phyloP scores from a whole-genome alignment of 768 basidiomycete genomes.

The Asterophora parasitica region DNA sequence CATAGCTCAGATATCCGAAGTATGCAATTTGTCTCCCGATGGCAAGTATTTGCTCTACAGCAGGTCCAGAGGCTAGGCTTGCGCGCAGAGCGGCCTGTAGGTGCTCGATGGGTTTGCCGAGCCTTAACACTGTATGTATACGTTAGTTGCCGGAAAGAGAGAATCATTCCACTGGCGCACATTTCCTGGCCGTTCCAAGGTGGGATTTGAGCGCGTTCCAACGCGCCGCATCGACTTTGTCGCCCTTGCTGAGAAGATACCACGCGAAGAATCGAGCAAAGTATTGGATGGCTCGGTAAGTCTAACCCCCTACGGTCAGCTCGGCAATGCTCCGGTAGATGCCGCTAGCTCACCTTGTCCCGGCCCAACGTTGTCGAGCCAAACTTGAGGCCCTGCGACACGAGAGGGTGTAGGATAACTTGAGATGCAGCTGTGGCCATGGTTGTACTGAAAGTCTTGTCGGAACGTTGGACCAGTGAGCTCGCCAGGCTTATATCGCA shows the following conservation, averaged over 20 bases:
- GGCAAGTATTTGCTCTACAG: slow-evolving; percentile 70
- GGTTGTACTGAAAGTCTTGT: slow-evolving; percentile 6
- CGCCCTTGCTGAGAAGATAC: slow-evolving; percentile 65
- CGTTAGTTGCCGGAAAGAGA: slow-evolving; percentile 5
- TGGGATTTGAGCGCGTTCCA: slow-evolving; percentile 86
- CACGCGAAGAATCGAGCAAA: slow-evolving; percentile 86
- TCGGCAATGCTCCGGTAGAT: neutral
- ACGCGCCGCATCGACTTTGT: slow-evolving; percentile 64
- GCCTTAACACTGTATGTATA: slow-evolving; percentile 67
- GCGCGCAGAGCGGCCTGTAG: slow-evolving; percentile 84
- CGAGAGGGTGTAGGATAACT: slow-evolving; percentile 78
- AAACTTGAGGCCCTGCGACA: slow-evolving; percentile 72
- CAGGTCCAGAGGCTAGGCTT: slow-evolving; percentile 45
- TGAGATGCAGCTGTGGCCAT: slow-evolving; percentile 63
- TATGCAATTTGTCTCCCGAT: slow-evolving; percentile 84
- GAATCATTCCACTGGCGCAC: slow-evolving; percentile 39
- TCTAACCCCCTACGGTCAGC: slow-evolving; percentile 35
- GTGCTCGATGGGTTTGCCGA: slow-evolving; percentile 93
- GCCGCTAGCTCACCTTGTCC: slow-evolving; percentile 65
- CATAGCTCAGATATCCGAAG: slow-evolving; percentile 81
- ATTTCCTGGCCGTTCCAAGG: slow-evolving; percentile 79
- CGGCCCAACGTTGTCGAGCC: slow-evolving; percentile 79
- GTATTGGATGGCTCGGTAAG: slow-evolving; percentile 89
- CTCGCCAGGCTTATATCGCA: neutral
- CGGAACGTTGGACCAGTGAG: neutral